Conservation (phyloP, 495 filamentous ascomycete genomes). For the Bathelium albidoporum region DNA sequence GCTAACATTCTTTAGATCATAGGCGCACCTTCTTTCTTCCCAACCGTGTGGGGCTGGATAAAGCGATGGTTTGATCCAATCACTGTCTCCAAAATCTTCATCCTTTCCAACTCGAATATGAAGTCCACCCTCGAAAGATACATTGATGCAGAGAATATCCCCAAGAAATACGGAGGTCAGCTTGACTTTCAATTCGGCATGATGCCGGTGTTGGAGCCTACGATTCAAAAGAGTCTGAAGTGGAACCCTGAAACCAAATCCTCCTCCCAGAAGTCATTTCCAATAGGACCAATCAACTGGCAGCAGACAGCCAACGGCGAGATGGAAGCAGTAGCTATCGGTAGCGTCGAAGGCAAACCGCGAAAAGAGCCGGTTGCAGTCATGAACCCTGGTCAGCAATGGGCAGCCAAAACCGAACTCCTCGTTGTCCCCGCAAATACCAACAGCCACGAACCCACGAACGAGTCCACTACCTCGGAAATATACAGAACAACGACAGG, state of each 20-base stretch:
- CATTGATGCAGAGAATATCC: conserved; percentile 71
- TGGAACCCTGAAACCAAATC: conserved; percentile 21
- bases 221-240: conserved; percentile 24
- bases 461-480: background rate
- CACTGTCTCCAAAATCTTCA: conserved; percentile 89
- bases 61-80: conserved; percentile 93
- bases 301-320: conserved; percentile 22
- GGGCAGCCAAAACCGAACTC: background rate
- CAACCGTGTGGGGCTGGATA: conserved; percentile 90
- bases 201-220: conserved; percentile 57
- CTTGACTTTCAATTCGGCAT: conserved; percentile 72
- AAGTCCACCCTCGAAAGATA: conserved; percentile 62
- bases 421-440: background rate
- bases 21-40: conserved; percentile 82
- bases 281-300: conserved; percentile 32
- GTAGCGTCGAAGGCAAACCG: conserved; percentile 24
- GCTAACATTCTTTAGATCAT: conserved; percentile 49
- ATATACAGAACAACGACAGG: conserved; percentile 8
- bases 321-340: conserved; percentile 28
- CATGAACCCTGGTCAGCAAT: conserved; percentile 12
- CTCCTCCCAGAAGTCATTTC: conserved; percentile 19
- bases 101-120: conserved; percentile 60
- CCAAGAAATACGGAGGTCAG: conserved; percentile 73
- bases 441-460: background rate
- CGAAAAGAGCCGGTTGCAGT: conserved; percentile 21